A percentile compares a stretch with the other conserved stretches of the same genome.
These are phyloP conservation scores for Purshia tridentata DNA, from an alignment of 306 rosid genomes.

Conservation along the genomic window DNA sequence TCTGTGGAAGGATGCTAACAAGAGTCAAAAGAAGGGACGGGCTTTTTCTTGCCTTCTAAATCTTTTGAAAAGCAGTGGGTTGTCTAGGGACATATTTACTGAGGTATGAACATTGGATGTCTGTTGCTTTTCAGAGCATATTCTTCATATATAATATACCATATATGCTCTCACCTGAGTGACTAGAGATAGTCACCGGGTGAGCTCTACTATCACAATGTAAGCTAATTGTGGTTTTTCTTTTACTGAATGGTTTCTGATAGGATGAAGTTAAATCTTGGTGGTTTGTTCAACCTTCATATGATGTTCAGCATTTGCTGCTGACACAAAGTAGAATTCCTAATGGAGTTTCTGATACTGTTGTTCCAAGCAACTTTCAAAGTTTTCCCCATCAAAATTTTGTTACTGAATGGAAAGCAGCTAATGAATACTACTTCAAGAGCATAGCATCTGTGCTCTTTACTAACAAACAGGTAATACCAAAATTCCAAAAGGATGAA, in stretches of 20 bases:
- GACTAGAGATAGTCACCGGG: not conserved
- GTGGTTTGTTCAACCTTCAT: slow-evolving; percentile 82
- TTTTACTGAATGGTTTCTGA: not conserved
- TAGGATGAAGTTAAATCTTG: slow-evolving; percentile 69
- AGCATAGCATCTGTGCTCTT: slow-evolving; percentile 69
- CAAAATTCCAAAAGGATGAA: not conserved
- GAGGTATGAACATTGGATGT: slow-evolving; percentile 43
- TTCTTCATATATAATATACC: slow-evolving; percentile 4
- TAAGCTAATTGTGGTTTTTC: not conserved
- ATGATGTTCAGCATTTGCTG: slow-evolving; percentile 51
- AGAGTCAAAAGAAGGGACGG: slow-evolving; percentile 64
- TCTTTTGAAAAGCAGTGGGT: slow-evolving; percentile 68
- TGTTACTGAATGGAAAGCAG: slow-evolving; percentile 57
- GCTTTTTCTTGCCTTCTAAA: slow-evolving; percentile 70
- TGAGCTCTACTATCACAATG: not conserved
- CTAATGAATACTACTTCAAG: slow-evolving; percentile 62
- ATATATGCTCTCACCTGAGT: not conserved
- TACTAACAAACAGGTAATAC: slow-evolving; percentile 62
- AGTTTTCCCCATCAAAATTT: slow-evolving; percentile 26
- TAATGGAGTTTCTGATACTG: slow-evolving; percentile 32
- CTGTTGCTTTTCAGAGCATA: slow-evolving; percentile 18
- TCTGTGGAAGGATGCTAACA: slow-evolving; percentile 72
- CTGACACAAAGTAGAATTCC: slow-evolving; percentile 38
- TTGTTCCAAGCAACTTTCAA: slow-evolving; percentile 22
- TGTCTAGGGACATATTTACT: slow-evolving; percentile 57